These are phyloP conservation scores for Mortierella antarctica DNA, from an alignment of 192 early-diverging fungal species.

Conservation along the genomic window DNA sequence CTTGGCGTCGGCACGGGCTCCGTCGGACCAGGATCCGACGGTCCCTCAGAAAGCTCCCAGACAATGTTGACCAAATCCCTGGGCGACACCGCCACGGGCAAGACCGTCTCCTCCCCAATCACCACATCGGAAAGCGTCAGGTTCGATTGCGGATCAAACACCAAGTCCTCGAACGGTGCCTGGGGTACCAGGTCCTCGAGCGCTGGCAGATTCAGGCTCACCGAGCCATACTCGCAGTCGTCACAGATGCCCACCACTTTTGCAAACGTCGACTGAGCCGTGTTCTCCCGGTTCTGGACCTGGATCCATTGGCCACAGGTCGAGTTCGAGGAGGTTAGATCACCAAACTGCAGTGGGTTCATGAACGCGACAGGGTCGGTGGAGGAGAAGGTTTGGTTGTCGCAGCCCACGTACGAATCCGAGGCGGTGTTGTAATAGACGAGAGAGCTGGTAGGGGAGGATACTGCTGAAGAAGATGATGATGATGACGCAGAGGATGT, in stretches of 20 bases:
- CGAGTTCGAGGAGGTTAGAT: conserved; percentile 15
- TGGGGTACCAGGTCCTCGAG: conserved; percentile 9
- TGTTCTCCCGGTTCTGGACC: conserved; percentile 42
- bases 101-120: conserved; percentile 7
- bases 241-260: conserved; percentile 47
- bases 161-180: conserved; percentile 17
- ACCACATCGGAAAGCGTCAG: conserved; percentile 31
- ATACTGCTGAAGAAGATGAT: not conserved
- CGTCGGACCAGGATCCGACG: not conserved
- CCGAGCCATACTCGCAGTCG: conserved; percentile 40
- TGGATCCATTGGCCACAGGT: conserved; percentile 49
- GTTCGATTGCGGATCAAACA: conserved; percentile 17
- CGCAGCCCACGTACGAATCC: conserved; percentile 30
- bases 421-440: conserved; percentile 28
- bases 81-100: conserved; percentile 27
- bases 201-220: conserved; percentile 7
- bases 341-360: conserved; percentile 46
- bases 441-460: conserved; percentile 6
- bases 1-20: conserved; percentile 1
- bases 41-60: conserved; percentile 25
- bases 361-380: conserved; percentile 39
- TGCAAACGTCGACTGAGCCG: conserved; percentile 10
- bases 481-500: conserved; percentile 15
- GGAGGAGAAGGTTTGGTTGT: conserved; percentile 29
- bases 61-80: conserved; percentile 17